Evolutionary conservation across 208 protist species (phyloP).

Genomic region (Acanthamoeba polyphaga): DNA sequence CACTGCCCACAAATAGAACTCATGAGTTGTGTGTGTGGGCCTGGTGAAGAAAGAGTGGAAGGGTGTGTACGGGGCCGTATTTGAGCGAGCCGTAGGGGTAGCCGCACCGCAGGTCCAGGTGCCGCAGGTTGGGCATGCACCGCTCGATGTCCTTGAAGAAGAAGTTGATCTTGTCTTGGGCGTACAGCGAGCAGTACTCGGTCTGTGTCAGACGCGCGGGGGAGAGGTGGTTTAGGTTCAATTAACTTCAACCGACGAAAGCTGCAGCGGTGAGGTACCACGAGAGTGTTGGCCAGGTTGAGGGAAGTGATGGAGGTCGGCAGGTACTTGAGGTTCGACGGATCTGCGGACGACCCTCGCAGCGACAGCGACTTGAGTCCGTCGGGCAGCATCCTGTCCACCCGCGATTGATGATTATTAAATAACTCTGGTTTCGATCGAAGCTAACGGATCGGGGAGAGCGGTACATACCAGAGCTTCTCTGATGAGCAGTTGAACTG

Average conservation of each 20-base stretch:
- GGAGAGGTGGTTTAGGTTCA: too few relatives aligned
- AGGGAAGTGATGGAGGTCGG: not conserved
- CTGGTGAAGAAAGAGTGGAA: not conserved
- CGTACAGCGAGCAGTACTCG: not conserved
- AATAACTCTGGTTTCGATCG: too few relatives aligned
- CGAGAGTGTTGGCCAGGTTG: constrained; percentile 1
- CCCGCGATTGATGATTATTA: too few relatives aligned
- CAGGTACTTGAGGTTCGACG: constrained; percentile 4
- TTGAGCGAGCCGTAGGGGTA: not conserved
- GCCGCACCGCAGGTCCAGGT: not conserved
- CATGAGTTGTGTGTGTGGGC: too few relatives aligned
- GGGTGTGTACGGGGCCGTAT: not conserved
- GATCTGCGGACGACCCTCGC: not conserved
- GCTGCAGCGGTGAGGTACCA: too few relatives aligned
- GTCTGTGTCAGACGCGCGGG: not conserved
- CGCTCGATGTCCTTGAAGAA: constrained; percentile 3
- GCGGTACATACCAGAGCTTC: not conserved
- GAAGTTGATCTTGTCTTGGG: not conserved
- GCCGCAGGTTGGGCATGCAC: not conserved
- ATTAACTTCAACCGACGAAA: too few relatives aligned
- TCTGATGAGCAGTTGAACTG: not conserved
- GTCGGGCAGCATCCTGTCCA: not conserved
- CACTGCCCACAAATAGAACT: not conserved
- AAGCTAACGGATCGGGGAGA: too few relatives aligned
- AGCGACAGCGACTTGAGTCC: not conserved